Evolutionary conservation across 225 moss, liverwort and hornwort species (phyloP), one percentile per base, ranked within the genome.

Genomic region (Ulota crispa): DNA sequence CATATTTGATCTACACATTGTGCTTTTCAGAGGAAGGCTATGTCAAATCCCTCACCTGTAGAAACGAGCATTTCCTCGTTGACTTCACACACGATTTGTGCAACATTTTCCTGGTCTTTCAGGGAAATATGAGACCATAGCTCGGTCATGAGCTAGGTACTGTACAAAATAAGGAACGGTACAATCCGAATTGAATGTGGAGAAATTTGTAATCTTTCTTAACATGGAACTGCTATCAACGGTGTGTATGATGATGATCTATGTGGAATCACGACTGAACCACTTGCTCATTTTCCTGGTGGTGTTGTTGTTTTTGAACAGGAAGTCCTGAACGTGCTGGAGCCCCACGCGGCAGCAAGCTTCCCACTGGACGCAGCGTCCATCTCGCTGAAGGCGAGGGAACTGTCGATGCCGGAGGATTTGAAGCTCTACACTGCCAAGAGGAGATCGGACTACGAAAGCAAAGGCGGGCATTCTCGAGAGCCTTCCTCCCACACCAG

Each of bases 291-390:
- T 10, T 21, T 39, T 67, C 12, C 18, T 39, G 8, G 1, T 43
- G 43, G 13, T 68, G n/a, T 16, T 27, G 3, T 3, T 41, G n/a
- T 7, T 11, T 64, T 47, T 77, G 23, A 0, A 18, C 88, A 89
- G 88, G 83, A 86, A 43, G 86, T 86, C 7, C 64, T 89, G 18
- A 81, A 70, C 75, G 66, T 81, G 59, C 86, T 89, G 75, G 86
- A 76, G 83, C 86, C 86, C 27, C 71, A 43, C 12, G 2, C 9
- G 64, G 32, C 72, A 24, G 39, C 31, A n/a, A 0, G 64, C 1
- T 2, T 45, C 34, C 0, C 32, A 2, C 43, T 66, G 19, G 24
- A 68, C 57, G 0, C 67, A 21, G 34, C 3, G 21, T 68, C 72
- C 24, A 72, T 73, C 5, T 80, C 83, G 1, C 8, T 11, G 1